Evolutionary conservation across 1,139 yeast species (phyloP).

Genomic region (Diutina siamensis): DNA sequence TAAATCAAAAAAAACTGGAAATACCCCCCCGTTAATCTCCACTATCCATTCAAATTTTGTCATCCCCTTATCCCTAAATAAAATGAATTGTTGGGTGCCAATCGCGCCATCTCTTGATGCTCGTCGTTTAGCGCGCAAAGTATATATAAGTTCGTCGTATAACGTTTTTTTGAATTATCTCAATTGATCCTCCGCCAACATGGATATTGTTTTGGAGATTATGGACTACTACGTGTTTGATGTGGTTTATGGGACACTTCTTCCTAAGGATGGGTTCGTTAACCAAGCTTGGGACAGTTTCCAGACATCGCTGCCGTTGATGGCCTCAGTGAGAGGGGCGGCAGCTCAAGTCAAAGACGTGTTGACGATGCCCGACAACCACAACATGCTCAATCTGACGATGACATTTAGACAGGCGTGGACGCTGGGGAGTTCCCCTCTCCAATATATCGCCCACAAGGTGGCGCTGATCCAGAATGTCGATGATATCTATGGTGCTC

Average conservation of each 20-base stretch:
- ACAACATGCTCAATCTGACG: background rate
- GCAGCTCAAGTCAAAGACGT: background rate
- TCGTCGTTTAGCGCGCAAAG: background rate
- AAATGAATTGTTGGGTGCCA: no score
- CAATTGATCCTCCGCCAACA: constrained; percentile 13
- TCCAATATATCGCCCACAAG: constrained; percentile 9
- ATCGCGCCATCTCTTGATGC: background rate
- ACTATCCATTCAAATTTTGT: no score
- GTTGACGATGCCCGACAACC: background rate
- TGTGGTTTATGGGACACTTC: constrained; percentile 45
- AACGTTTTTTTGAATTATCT: background rate
- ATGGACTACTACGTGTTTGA: constrained; percentile 66
- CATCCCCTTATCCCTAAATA: no score
- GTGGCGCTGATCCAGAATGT: constrained; percentile 20
- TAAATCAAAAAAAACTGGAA: no score
- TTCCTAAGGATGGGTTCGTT: constrained; percentile 25
- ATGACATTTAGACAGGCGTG: background rate
- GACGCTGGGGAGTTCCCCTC: background rate
- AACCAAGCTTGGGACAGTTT: constrained; percentile 8
- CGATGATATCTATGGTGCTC: constrained; percentile 32
- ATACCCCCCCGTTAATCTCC: no score
- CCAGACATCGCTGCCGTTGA: constrained; percentile 10
- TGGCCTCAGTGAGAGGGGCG: constrained; percentile 7
- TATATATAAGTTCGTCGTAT: background rate
- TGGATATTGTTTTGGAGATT: constrained; percentile 86